Base-by-base conservation (phyloP, 2,329 filamentous ascomycete genomes). In the Verticillium nubilum region DNA sequence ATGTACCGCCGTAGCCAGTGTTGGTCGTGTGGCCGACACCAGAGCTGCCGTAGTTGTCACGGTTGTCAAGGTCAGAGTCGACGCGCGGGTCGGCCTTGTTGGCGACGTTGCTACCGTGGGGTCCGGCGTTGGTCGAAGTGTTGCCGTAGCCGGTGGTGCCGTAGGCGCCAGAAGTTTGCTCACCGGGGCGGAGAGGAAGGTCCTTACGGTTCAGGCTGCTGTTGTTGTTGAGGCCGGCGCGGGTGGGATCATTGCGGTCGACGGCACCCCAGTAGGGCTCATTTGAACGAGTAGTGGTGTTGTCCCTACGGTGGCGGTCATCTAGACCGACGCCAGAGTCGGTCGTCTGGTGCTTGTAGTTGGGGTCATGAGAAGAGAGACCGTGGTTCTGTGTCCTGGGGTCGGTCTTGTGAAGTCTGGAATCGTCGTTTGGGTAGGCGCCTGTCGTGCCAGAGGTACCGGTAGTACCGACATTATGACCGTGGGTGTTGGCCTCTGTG, bases 51-150 rank as follows among this genome's bases (percentile, higher is more conserved):
- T 69, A 47, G 37, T 6, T 75, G 59, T 66, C 61, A 64, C 64
- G 54, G 62, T 66, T 31, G 61, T 76, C 75, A 29, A 75, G 69
- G 66, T 81, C 76, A 9, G 75, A 77, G 61, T 81, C 54, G 54
- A 56, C 33, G 10, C 54, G 54, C 15, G 54, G 54, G 25, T 56
- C 54, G 5, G 47, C 13, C 54, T 56, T 56, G 54, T 56, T 56
- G 25, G 35, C 54, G 23, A 56, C 13, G 26, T 42, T 47, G 25
- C 54, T 56, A 17, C 47, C 35, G 17, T 56, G 54, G 19, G 54
- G 54, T 0, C 82, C 81, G 33, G 52, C 42, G 17, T 60, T 62
- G 42, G 60, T 59, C n/a, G 57, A 47, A 23, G 59, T 60, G 50
- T 58, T 55, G 13, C 63, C 64, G 42, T 52, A 57, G 17, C 57